Evolutionary conservation across 2,329 filamentous ascomycete species (phyloP).

Genomic region (Cladobotryum mycophilum): DNA sequence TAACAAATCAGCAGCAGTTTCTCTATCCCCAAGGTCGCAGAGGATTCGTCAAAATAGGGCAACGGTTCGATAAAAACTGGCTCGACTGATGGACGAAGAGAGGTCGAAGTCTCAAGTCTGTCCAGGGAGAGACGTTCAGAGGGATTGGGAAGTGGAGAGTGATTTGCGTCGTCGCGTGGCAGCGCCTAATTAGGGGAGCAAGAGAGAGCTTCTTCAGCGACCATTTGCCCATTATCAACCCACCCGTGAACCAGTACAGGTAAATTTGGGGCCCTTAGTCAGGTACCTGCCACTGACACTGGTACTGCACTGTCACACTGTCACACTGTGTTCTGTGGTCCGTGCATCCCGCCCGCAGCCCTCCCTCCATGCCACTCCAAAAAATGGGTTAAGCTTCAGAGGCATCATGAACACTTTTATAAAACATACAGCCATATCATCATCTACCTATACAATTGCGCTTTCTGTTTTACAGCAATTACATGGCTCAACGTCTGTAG

Average conservation of each 20-base stretch:
- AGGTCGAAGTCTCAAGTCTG: not conserved
- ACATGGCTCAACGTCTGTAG: slow-evolving; percentile 10
- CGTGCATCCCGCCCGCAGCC: slow-evolving; percentile 6
- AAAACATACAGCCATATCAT: too few relatives aligned
- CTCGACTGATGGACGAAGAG: not conserved
- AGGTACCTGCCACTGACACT: not conserved
- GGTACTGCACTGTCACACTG: not conserved
- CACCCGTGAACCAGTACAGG: not conserved
- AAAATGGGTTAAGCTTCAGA: not conserved
- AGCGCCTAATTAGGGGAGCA: slow-evolving; percentile 5
- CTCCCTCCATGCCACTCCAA: not conserved
- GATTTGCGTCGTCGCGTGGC: not conserved
- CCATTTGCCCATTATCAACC: not conserved
- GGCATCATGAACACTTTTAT: too few relatives aligned
- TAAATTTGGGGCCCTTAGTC: too few relatives aligned
- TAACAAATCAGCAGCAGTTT: not conserved
- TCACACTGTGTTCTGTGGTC: slow-evolving; percentile 9
- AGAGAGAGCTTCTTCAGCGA: slow-evolving; percentile 4
- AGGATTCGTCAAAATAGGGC: too few relatives aligned
- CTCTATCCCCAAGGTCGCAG: too few relatives aligned
- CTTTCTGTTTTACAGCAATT: not conserved
- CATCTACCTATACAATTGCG: too few relatives aligned
- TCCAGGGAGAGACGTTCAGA: not conserved
- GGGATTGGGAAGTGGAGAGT: not conserved
- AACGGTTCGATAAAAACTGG: too few relatives aligned